Conservation (phyloP, 495 filamentous ascomycete genomes). For the Bryoglossum gracile region DNA sequence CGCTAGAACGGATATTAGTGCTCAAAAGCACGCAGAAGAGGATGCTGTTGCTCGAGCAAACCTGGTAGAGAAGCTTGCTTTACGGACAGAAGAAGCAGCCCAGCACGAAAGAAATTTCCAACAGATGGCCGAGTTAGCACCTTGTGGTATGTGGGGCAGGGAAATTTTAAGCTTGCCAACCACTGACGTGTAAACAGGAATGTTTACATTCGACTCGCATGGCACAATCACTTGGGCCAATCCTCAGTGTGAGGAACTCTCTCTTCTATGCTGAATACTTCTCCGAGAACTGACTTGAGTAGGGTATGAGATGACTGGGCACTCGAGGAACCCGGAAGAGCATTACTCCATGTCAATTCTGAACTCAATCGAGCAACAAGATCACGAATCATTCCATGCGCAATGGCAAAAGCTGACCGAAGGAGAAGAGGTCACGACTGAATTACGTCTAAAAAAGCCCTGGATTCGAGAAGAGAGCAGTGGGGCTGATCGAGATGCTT, state of each 20-base stretch:
- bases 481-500: constrained; percentile 36
- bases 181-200: constrained; percentile 29
- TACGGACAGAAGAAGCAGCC: constrained; percentile 56
- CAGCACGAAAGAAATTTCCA: constrained; percentile 64
- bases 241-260: constrained; percentile 16
- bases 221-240: constrained; percentile 62
- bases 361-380: constrained; percentile 53
- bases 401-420: constrained; percentile 51
- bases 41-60: constrained; percentile 56
- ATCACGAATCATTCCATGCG: constrained; percentile 39
- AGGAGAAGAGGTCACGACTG: constrained; percentile 47
- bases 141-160: constrained; percentile 25
- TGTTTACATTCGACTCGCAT: constrained; percentile 58
- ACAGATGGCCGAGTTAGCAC: constrained; percentile 64
- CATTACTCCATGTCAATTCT: constrained; percentile 44
- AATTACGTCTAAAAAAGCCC: constrained; percentile 58
- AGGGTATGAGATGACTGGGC: constrained; percentile 25
- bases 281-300: background rate
- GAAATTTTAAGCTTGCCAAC: too few species aligned
- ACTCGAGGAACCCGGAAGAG: constrained; percentile 13
- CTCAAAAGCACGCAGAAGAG: constrained; percentile 15
- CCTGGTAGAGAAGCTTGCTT: constrained; percentile 55
- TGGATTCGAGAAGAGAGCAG: constrained; percentile 47
- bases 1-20: constrained; percentile 16
- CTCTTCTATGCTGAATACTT: background rate